Evolutionary conservation across 2,329 filamentous ascomycete genomes (phyloP), one percentile per base, ranked within the genome.

Genomic region (Cladosporium austrohemisphaericum): DNA sequence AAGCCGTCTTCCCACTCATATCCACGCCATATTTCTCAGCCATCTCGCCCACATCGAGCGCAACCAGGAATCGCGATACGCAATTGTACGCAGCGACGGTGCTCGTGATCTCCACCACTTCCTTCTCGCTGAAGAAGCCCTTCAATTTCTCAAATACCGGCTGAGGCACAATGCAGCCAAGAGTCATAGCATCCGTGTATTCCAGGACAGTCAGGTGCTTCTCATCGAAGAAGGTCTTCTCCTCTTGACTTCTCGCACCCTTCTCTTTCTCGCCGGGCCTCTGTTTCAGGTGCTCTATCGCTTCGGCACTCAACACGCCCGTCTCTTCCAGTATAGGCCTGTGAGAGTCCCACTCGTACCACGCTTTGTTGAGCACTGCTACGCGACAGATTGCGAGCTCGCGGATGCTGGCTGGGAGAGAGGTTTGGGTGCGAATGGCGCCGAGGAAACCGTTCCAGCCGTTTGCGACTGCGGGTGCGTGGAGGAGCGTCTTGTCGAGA

Each of bases 271-370:
- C 46, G 9, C 22, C 25, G 11, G 46, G 28, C 19, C 37, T 38
- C 32, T 61, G 55, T 52, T 61, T 62, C 58, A 84, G 68, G 6
- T 71, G 76, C 13, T 66, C 62, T 25, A 76, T 52, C 14, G 68
- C 70, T 26, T 70, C 73, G 25, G 75, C 68, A 14, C 71, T 68
- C 4, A 88, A 76, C 4, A 83, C 83, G 0, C 75, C 80, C 16
- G 88, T 76, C 6, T 84, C 81, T 0, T 76, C 83, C 11, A 92
- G 74, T 3, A 74, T 62, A 1, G 88, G 88, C 13, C 83, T 83
- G 64, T 95, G 89, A 48, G 88, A 80, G 28, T 72, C 78, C 88
- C 87, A 94, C 67, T 95, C 89, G 68, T 90, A 94, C 82, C 85
- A 88, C 1, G 89, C 89, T 14, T 77, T 69, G 68, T 94, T 95